Conservation (phyloP, 225 moss, liverwort and hornwort species). For the Physcomitrellopsis africana region DNA sequence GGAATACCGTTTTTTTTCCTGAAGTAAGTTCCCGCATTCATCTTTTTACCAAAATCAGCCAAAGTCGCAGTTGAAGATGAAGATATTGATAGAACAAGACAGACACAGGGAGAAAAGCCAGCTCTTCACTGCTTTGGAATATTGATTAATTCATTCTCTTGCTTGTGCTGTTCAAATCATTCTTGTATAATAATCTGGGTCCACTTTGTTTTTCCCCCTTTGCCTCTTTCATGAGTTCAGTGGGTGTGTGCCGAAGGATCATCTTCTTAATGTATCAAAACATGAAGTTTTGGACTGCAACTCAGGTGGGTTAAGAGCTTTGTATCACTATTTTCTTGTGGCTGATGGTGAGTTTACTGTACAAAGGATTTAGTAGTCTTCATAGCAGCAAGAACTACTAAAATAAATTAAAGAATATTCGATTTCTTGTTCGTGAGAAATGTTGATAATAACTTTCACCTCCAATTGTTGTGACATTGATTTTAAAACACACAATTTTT, state of each 20-base stretch:
- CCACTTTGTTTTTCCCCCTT: slow-evolving; percentile 20
- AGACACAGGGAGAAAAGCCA: slow-evolving; percentile 1
- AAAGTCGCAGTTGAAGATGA: slow-evolving; percentile 34
- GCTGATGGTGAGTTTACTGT: too few relatives aligned
- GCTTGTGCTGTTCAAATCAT: slow-evolving; percentile 33
- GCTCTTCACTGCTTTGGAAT: slow-evolving; percentile 24
- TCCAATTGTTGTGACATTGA: too few relatives aligned
- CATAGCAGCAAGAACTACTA: too few relatives aligned
- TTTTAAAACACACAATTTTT: too few relatives aligned
- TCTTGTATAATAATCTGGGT: slow-evolving; percentile 37
- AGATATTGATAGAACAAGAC: slow-evolving; percentile 20
- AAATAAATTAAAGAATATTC: too few relatives aligned
- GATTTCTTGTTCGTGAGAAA: too few relatives aligned
- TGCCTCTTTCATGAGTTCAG: slow-evolving; percentile 15
- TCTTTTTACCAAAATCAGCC: slow-evolving; percentile 30
- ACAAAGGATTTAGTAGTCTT: too few relatives aligned
- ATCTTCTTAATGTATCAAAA: slow-evolving; percentile 23
- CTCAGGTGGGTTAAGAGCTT: too few relatives aligned
- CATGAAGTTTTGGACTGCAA: slow-evolving; percentile 3
- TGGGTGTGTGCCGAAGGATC: slow-evolving; percentile 33
- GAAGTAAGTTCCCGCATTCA: slow-evolving; percentile 5
- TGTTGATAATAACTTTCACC: too few relatives aligned
- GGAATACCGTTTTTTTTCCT: slow-evolving; percentile 17
- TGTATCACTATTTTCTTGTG: too few relatives aligned
- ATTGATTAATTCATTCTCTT: slow-evolving; percentile 26